phyloP scores from a whole-genome alignment of 495 filamentous ascomycete genomes.

The Podospora appendiculata region DNA sequence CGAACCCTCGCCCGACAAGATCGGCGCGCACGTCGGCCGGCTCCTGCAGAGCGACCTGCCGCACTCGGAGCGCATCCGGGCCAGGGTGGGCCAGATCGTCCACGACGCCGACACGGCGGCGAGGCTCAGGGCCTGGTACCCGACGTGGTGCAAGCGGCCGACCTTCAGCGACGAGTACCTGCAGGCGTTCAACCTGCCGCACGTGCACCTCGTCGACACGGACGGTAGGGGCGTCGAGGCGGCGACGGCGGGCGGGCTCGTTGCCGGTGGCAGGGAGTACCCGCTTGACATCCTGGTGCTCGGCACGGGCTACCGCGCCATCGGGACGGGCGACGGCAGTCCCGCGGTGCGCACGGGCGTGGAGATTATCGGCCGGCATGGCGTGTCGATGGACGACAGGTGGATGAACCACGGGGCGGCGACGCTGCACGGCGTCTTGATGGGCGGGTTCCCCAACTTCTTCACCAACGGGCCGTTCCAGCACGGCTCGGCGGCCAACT shows the following conservation, averaged over 20 bases:
- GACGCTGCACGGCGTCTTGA: constrained; percentile 42
- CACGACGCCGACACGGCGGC: constrained; percentile 32
- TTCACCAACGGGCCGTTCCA: constrained; percentile 40
- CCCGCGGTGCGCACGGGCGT: constrained; percentile 26
- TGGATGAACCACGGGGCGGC: constrained; percentile 25
- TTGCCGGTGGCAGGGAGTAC: constrained; percentile 30
- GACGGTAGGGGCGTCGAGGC: constrained; percentile 41
- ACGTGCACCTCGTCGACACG: constrained; percentile 47
- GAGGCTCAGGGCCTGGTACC: constrained; percentile 39
- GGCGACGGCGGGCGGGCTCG: constrained; percentile 28
- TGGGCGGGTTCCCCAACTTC: constrained; percentile 45
- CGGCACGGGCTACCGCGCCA: constrained; percentile 39
- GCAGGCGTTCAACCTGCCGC: constrained; percentile 31
- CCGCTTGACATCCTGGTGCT: constrained; percentile 42
- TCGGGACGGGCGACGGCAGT: constrained; percentile 21
- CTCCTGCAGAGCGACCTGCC: constrained; percentile 20
- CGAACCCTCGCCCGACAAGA: constrained; percentile 27
- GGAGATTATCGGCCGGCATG: constrained; percentile 32
- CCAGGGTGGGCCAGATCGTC: constrained; percentile 35
- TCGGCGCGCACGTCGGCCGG: constrained; percentile 23
- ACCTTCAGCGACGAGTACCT: constrained; percentile 42
- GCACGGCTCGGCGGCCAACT: constrained; percentile 31
- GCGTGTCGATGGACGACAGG: constrained; percentile 34
- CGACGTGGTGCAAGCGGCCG: constrained; percentile 38
- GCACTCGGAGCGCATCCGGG: constrained; percentile 17